phyloP scores from a whole-genome alignment of 495 filamentous ascomycete species.

The Cairneyella variabilis region DNA sequence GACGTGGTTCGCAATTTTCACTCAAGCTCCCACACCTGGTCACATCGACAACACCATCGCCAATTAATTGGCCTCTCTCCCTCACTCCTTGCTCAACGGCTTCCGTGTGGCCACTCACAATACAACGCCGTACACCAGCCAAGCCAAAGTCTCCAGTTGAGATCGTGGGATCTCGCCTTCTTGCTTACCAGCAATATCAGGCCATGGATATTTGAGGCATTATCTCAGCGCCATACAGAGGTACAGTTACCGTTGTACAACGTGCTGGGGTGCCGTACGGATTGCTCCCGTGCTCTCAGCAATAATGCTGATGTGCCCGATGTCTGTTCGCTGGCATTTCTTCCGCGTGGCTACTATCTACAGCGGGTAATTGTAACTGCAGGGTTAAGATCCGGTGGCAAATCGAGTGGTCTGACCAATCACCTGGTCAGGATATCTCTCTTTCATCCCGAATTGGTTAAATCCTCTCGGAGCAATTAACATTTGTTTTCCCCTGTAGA shows the following conservation, averaged over 20 bases:
- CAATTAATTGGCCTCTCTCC: not conserved
- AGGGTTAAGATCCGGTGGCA: no score
- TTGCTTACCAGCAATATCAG: conserved; percentile 5
- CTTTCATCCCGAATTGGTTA: no score
- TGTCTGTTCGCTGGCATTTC: conserved; percentile 14
- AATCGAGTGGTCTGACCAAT: no score
- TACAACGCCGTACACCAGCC: conserved; percentile 6
- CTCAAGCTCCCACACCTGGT: not conserved
- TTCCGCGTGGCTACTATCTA: conserved; percentile 5
- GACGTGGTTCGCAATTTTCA: conserved; percentile 18
- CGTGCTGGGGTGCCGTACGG: not conserved
- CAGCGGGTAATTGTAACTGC: no score
- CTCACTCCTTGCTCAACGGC: not conserved
- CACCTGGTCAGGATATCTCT: no score
- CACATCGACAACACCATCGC: not conserved
- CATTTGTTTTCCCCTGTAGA: no score
- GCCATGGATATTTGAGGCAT: conserved; percentile 9
- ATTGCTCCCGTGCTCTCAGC: not conserved
- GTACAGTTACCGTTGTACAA: conserved; percentile 4
- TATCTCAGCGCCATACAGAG: not conserved
- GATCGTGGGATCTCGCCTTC: not conserved
- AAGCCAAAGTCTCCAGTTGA: not conserved
- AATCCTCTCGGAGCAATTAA: no score
- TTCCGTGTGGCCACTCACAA: conserved; percentile 12
- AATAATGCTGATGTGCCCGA: conserved; percentile 18